Base-by-base conservation (phyloP, 2,329 filamentous ascomycete genomes). In the Fusarium proliferatum region DNA sequence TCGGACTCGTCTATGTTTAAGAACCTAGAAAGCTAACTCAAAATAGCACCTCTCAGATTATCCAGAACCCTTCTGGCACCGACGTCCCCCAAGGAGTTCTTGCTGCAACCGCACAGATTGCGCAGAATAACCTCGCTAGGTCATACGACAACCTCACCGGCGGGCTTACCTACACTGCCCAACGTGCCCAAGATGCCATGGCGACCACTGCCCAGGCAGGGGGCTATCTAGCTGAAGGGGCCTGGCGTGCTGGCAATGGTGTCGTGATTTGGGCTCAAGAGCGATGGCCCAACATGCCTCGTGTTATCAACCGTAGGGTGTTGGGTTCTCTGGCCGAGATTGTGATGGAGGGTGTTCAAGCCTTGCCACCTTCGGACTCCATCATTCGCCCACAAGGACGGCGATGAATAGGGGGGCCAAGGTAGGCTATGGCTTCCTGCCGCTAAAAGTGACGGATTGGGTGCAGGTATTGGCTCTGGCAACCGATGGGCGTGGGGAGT, bases 311-410 rank as follows among this genome's bases (percentile, higher is more conserved):
- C 8, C 58, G 52, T 6, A 36, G 70, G 9, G 11, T 49, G 15
- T 26, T 65, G n/a, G 49, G 7, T 2, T n/a, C 28, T 6, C 17
- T 64, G 16, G 59, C 59, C 2, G 63, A 49, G 28, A 16, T 63
- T n/a, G 19, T 75, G 11, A n/a, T 41, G n/a, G 72, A 75, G 30
- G 66, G 73, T 10, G 21, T 67, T 10, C 62, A 38, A 49, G 42
- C 56, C 12, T 33, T 74, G 23, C 63, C 73, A 15, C 72, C 74
- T 15, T 46, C 49, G 15, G 68, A 72, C 8, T 6, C 34, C 6
- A 64, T 75, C 33, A 30, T 64, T 36, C 56, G 58, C 21, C 53
- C 36, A 5, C 48, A 65, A 26, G 49, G 64, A 45, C 28, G 63
- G 59, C 58, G 45, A 39, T 46, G 43, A 23, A 21, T 39, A 38